Base-by-base conservation (phyloP, 306 rosid species). In the Dryas octopetala region DNA sequence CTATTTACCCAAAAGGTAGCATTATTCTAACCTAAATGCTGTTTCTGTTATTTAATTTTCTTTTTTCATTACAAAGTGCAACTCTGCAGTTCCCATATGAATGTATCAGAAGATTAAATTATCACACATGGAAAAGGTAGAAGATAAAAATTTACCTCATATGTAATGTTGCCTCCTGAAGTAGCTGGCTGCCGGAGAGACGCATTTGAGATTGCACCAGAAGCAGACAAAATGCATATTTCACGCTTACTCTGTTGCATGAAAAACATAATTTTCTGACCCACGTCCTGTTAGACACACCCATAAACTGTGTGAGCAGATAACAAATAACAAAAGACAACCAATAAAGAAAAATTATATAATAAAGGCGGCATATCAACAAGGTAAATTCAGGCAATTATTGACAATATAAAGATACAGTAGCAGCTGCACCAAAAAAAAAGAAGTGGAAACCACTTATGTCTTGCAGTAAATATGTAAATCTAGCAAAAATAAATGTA, bases 161-260 rank as follows among this genome's bases (percentile, higher is more conserved):
- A 92, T 16, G 98, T 74, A 76, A 96, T 78, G 78, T 74, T 90
- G 82, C 99, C 98, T 80, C 98, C 99, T 3, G 97, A 90, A 47
- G 96, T 85, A 52, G 98, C 96, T 58, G 99, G 97, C 76, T 92
- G 99, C 63, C 91, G 86, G 62, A 96, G 96, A 84, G 97, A 90
- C 48, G 90, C 99, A 80, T 86, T 92, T 67, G 92, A 89, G 79
- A 96, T 88, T 26, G 97, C 78, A 73, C 99, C 99, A 74, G 97
- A 88, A 75, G 99, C 99, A 52, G 99, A 92, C 49, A 96, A 70
- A 76, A 96, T 89, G 76, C 98, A 96, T 68, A 96, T 82, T 87
- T 96, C 99, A 64, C 96, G 94, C 88, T 86, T 96, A 81, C 88
- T 86, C 84, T 92, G 99, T 84, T 92, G 98, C 98, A 89, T 84